These are phyloP conservation scores for Backusella circina DNA, from an alignment of 192 early-diverging fungal species.

Conservation along the genomic window DNA sequence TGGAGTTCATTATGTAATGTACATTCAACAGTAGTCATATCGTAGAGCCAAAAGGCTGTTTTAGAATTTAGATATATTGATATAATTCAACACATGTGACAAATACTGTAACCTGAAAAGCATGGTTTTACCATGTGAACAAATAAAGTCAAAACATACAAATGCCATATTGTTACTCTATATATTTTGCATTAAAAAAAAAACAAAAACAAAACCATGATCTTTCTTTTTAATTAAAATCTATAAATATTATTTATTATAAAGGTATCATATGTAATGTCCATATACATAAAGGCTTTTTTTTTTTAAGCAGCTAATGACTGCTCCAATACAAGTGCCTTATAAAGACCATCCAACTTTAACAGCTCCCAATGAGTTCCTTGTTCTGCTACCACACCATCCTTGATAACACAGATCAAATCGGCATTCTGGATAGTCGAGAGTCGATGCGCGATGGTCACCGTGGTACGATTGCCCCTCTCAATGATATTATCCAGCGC, in stretches of 20 bases:
- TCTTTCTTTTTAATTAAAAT: too few species aligned
- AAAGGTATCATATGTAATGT: neutral
- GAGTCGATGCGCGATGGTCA: slow-evolving; percentile 70
- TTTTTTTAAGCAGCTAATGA: slow-evolving; percentile 43
- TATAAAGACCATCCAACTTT: slow-evolving; percentile 51
- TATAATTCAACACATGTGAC: neutral
- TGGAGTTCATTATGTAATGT: too few species aligned
- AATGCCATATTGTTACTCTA: neutral
- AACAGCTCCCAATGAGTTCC: slow-evolving; percentile 81
- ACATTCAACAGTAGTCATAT: too few species aligned
- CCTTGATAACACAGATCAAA: slow-evolving; percentile 79
- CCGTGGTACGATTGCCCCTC: slow-evolving; percentile 55
- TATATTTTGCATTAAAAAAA: neutral
- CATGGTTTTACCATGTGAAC: neutral
- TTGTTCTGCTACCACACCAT: slow-evolving; percentile 61
- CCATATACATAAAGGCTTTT: neutral
- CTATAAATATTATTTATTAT: neutral
- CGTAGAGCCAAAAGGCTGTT: too few species aligned
- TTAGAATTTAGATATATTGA: too few species aligned
- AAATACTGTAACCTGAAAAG: neutral
- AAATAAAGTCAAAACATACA: neutral
- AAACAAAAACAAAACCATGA: too few species aligned
- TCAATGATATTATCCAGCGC: slow-evolving; percentile 61
- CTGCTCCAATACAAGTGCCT: slow-evolving; percentile 58
- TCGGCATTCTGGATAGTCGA: slow-evolving; percentile 77